These are phyloP conservation scores for Aspergillus carbonarius DNA, from an alignment of 2,329 filamentous ascomycete species.

Conservation along the genomic window DNA sequence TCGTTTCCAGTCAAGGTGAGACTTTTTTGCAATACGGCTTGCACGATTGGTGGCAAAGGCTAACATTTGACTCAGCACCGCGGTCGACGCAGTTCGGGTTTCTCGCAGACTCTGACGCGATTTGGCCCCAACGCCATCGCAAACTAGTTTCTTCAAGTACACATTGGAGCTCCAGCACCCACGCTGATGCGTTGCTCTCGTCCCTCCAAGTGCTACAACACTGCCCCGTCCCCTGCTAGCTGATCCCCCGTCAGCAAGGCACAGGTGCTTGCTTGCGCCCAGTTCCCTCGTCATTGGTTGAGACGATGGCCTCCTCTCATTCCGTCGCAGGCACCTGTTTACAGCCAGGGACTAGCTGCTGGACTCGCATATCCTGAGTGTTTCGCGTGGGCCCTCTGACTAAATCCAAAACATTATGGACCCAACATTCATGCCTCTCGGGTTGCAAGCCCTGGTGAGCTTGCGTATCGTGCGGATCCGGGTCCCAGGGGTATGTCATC, in stretches of 20 bases:
- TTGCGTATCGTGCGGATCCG: not conserved
- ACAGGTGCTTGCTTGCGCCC: not conserved
- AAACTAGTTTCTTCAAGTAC: slow-evolving; percentile 3
- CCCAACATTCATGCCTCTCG: not conserved
- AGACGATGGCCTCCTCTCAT: not conserved
- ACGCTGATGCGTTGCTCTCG: not conserved
- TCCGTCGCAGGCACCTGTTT: not conserved
- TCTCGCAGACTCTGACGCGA: slow-evolving; percentile 5
- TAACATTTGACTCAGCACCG: not conserved
- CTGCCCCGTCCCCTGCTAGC: slow-evolving; percentile 1
- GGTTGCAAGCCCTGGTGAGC: not conserved
- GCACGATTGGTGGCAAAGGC: not conserved
- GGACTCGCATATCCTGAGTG: not conserved
- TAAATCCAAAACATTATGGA: slow-evolving; percentile 3
- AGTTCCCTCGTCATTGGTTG: not conserved
- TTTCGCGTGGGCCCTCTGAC: slow-evolving; percentile 2
- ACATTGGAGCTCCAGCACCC: not conserved
- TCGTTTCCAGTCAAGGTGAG: not conserved
- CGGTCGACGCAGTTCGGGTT: not conserved
- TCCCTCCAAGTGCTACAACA: not conserved
- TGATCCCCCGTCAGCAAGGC: not conserved
- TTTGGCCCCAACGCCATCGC: slow-evolving; percentile 8
- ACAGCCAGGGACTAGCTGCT: not conserved
- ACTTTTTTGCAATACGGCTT: not conserved
- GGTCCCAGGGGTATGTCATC: not conserved